phyloP scores from a whole-genome alignment of 257 asterid species.

The Nicotiana paniculata region DNA sequence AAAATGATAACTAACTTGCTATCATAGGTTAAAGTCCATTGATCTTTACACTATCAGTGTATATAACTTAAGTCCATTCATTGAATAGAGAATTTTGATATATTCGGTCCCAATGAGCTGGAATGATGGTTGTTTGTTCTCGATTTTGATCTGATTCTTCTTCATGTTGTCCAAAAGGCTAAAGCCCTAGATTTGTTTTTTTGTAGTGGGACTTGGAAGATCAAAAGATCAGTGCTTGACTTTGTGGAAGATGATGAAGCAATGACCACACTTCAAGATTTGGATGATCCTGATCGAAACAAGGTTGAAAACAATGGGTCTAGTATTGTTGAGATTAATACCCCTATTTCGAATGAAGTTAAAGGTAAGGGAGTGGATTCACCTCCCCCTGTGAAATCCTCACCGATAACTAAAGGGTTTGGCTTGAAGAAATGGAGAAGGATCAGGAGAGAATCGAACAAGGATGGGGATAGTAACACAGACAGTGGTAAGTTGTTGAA shows the following conservation, averaged over 20 bases:
- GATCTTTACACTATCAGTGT: too few species aligned
- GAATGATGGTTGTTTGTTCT: slow-evolving; percentile 48
- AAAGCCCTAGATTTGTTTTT: not conserved
- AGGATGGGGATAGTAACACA: slow-evolving; percentile 25
- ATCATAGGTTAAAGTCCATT: too few species aligned
- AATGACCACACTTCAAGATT: slow-evolving; percentile 8
- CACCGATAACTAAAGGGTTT: slow-evolving; percentile 40
- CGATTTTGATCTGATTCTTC: slow-evolving; percentile 53
- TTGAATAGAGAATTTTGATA: not conserved
- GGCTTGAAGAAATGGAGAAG: slow-evolving; percentile 83
- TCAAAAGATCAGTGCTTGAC: slow-evolving; percentile 31
- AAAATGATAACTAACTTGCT: too few species aligned
- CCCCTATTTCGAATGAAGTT: slow-evolving; percentile 10
- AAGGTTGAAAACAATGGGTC: slow-evolving; percentile 33
- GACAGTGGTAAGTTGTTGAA: slow-evolving; percentile 30
- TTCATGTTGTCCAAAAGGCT: not conserved
- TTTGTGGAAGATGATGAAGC: slow-evolving; percentile 41
- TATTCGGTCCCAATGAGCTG: slow-evolving; percentile 25
- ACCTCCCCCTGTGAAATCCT: slow-evolving; percentile 9
- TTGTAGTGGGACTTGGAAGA: slow-evolving; percentile 39
- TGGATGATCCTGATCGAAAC: slow-evolving; percentile 17
- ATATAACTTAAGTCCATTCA: too few species aligned
- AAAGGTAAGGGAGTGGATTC: slow-evolving; percentile 20
- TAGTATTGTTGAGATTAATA: slow-evolving; percentile 12
- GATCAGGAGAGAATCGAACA: slow-evolving; percentile 39